phyloP scores from a whole-genome alignment of 2,329 filamentous ascomycete species.

The Fusarium veterinarium region DNA sequence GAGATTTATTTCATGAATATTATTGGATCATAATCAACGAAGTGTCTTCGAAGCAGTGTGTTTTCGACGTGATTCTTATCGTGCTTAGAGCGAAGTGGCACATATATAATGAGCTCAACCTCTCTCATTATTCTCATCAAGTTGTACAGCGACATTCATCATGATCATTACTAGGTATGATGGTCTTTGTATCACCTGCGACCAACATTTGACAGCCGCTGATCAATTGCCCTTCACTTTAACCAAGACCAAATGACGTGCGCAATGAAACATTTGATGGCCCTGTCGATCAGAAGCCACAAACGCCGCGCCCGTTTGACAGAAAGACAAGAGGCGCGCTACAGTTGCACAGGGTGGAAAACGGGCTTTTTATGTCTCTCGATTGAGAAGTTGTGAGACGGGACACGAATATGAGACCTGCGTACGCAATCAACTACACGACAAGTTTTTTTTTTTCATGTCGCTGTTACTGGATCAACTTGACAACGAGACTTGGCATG shows the following conservation, averaged over 20 bases:
- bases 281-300: conserved; percentile 21
- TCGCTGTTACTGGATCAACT: not conserved
- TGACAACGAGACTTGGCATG: not conserved
- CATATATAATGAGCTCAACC: not conserved
- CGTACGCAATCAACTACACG: conserved; percentile 24
- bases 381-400: conserved; percentile 12
- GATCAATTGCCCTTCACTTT: not conserved
- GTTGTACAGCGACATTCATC: not conserved
- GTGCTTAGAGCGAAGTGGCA: not conserved
- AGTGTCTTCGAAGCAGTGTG: not conserved
- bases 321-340: conserved; percentile 12
- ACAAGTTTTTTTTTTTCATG: not conserved
- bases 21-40: not conserved
- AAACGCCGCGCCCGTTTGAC: conserved; percentile 20
- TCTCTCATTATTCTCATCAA: not conserved
- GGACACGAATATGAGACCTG: conserved; percentile 29
- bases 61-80: not conserved
- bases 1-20: conserved; percentile 2
- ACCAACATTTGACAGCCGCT: not conserved
- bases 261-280: conserved; percentile 20
- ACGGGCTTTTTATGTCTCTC: conserved; percentile 3
- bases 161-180: not conserved
- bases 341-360: conserved; percentile 3
- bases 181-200: not conserved
- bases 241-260: conserved; percentile 19